Evolutionary conservation across 257 asterid species (phyloP), one percentile per base, ranked within the genome.

Genomic region (Misopates orontium): DNA sequence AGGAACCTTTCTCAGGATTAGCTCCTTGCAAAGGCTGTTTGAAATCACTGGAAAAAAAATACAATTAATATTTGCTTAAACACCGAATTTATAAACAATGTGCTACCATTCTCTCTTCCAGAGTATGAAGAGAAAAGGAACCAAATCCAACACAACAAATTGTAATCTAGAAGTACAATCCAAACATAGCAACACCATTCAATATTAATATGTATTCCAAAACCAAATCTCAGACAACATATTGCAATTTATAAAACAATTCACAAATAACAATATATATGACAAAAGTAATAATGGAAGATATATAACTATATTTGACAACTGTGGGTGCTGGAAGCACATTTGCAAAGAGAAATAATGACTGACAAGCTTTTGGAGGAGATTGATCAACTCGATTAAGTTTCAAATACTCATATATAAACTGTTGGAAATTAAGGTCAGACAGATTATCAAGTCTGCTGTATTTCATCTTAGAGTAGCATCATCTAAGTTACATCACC

Each of bases 21-120:
- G 78, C 79, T 75, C 75, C 77, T 80, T 83, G 79, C 77, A 67
- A 54, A 84, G 77, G 55, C 77, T 66, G 74, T 71, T 80, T 67
- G 75, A 64, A 68, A 79, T 66, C 70, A 83, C 95, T 84, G 91
- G n/a, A 60, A 47, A 68, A 52, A 22, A 21, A 56, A 2, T 18
- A 60, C 64, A 18, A 28, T 15, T 19, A 57, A 44, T 50, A 39
- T 49, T 59, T 36, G 31, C 14, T 28, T 16, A 22, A 39, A 9
- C 2, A 63, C 13, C 1, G 14, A 17, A 44, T 55, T 54, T 32
- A 12, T 1, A 8, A 41, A 15, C 7, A 23, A 40, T 44, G 49
- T 25, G 8, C 18, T 32, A 14, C 7, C 36, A 2, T 28, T 28
- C 7, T 22, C 48, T 21, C 42, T 28, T 28, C 3, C 12, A 17